A percentile compares a stretch with the other conserved stretches of the same genome.
Evolutionary conservation across 129 eudicot genomes (phyloP).

Genomic region (Helianthus tuberosus): DNA sequence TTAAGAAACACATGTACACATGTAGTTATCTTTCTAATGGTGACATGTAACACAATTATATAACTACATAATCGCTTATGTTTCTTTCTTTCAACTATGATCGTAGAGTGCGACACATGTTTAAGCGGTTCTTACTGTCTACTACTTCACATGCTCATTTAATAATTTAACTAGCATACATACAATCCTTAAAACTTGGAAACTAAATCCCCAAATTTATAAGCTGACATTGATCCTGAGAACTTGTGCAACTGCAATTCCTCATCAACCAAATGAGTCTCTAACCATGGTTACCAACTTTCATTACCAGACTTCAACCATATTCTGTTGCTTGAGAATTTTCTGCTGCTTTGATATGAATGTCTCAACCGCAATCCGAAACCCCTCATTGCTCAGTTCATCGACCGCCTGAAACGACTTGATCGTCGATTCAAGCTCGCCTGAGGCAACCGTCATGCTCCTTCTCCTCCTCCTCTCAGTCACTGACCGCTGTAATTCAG

Average conservation of each 20-base stretch:
- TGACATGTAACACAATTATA: neutral
- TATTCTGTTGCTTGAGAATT: slow-evolving; percentile 36
- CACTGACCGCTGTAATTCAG: slow-evolving; percentile 60
- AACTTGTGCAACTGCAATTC: neutral
- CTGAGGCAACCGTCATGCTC: slow-evolving; percentile 16
- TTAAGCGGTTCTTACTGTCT: neutral
- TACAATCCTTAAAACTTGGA: neutral
- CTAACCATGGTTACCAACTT: slow-evolving; percentile 1
- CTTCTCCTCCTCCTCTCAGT: slow-evolving; percentile 38
- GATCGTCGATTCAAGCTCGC: neutral
- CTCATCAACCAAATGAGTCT: neutral
- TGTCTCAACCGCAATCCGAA: slow-evolving; percentile 40
- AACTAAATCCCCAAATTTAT: neutral
- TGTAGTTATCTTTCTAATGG: neutral
- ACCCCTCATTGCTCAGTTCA: slow-evolving; percentile 48
- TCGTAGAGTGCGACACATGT: neutral
- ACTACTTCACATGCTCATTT: neutral
- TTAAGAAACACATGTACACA: neutral
- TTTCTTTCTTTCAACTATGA: no score
- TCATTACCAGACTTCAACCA: slow-evolving; percentile 31
- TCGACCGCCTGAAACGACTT: slow-evolving; percentile 36
- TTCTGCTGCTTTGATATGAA: slow-evolving; percentile 45
- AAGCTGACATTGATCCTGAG: neutral
- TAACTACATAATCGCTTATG: neutral
- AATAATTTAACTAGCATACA: neutral